Conservation (phyloP, 2,329 filamentous ascomycete species). For the Capronia americana region DNA sequence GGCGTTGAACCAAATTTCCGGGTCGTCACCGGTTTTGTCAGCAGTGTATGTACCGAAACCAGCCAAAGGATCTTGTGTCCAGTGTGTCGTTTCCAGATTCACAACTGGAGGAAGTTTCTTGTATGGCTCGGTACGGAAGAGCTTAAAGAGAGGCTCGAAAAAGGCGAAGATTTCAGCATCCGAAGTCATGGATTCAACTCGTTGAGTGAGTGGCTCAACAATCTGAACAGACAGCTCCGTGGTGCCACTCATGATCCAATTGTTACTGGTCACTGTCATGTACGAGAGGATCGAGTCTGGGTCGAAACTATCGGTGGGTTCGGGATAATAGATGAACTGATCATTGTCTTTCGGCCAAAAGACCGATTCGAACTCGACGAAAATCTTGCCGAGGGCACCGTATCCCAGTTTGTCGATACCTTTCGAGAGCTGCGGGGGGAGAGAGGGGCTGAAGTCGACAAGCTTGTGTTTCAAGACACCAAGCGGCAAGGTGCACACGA, state of each 20-base stretch:
- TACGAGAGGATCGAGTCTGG: conserved; percentile 52
- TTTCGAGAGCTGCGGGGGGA: conserved; percentile 47
- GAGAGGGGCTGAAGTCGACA: conserved; percentile 49
- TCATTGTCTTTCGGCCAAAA: conserved; percentile 56
- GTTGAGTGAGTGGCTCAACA: conserved; percentile 53
- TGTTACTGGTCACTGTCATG: conserved; percentile 52
- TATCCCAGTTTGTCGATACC: conserved; percentile 50
- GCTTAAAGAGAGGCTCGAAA: conserved; percentile 54
- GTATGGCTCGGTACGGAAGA: conserved; percentile 53
- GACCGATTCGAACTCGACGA: conserved; percentile 53
- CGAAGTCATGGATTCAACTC: conserved; percentile 52
- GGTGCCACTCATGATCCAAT: conserved; percentile 53
- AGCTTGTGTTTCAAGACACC: conserved; percentile 50
- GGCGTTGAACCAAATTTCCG: conserved; percentile 46
- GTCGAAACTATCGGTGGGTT: conserved; percentile 45
- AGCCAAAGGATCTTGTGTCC: conserved; percentile 53
- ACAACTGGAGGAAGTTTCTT: conserved; percentile 50
- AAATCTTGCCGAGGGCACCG: conserved; percentile 53
- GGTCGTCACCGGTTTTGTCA: conserved; percentile 54
- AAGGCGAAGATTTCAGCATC: conserved; percentile 49
- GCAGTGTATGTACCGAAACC: conserved; percentile 54
- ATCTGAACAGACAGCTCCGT: conserved; percentile 54
- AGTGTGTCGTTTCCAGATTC: conserved; percentile 53
- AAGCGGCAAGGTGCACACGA: conserved; percentile 50
- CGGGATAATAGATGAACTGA: conserved; percentile 54